Evolutionary conservation across 2,329 filamentous ascomycete species (phyloP).

Genomic region (Ophiostoma piceae): DNA sequence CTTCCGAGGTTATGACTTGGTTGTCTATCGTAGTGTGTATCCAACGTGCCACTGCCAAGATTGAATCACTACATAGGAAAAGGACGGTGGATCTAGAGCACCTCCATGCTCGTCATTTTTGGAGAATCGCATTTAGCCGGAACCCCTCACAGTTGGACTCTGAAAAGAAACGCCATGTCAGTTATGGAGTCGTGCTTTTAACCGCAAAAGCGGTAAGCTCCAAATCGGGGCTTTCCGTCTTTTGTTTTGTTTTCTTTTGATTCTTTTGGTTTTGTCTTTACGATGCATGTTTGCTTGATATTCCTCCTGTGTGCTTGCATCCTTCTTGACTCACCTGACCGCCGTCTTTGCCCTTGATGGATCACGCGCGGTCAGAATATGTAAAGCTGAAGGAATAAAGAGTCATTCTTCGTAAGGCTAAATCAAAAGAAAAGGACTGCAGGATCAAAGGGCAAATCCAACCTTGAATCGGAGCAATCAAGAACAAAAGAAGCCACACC

Average conservation of each 20-base stretch:
- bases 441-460: neutral
- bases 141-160: conserved; percentile 1
- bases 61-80: neutral
- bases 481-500: neutral
- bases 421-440: no score
- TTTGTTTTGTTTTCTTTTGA: neutral
- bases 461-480: neutral
- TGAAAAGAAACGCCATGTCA: neutral
- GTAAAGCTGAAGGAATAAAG: neutral
- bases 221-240: neutral
- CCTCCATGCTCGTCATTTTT: neutral
- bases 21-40: neutral
- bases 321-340: neutral
- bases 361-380: no score
- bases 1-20: neutral
- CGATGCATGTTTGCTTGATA: neutral
- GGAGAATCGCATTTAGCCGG: conserved; percentile 6
- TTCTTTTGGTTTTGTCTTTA: neutral
- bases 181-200: neutral
- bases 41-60: neutral
- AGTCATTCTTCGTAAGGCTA: no score
- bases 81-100: neutral
- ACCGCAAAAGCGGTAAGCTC: conserved; percentile 4
- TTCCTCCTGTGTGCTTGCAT: no score
- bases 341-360: no score